Conservation (phyloP, 1,284 basidiomycete species). For the Golubevia pallescens region DNA sequence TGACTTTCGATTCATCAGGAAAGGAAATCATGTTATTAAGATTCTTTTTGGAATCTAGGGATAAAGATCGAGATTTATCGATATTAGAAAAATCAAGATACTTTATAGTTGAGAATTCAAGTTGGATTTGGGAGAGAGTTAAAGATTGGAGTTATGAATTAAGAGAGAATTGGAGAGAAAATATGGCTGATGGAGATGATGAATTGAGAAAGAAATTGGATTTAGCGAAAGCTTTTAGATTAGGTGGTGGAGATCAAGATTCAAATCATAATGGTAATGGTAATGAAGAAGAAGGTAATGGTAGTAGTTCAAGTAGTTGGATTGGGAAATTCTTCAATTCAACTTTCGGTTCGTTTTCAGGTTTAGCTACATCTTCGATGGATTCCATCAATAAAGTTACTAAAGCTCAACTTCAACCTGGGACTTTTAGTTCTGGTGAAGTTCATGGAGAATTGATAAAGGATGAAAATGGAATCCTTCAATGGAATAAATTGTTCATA, state of each 20-base stretch:
- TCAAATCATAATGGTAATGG: too few relatives aligned
- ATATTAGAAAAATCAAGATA: slow-evolving; percentile 30
- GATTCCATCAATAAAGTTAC: too few relatives aligned
- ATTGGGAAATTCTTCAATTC: not conserved
- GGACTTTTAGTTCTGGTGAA: slow-evolving; percentile 47
- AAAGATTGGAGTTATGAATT: not conserved
- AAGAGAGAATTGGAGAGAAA: not conserved
- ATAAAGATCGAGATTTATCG: slow-evolving; percentile 39
- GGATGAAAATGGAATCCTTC: slow-evolving; percentile 40
- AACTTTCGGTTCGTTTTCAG: too few relatives aligned
- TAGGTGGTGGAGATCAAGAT: too few relatives aligned
- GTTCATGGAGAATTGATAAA: slow-evolving; percentile 48
- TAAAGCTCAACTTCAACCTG: slow-evolving; percentile 18
- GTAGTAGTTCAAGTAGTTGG: not conserved
- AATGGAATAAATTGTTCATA: slow-evolving; percentile 41
- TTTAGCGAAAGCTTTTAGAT: not conserved
- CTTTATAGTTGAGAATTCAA: slow-evolving; percentile 25
- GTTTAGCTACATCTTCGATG: too few relatives aligned
- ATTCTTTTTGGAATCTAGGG: slow-evolving; percentile 42
- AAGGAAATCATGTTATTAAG: slow-evolving; percentile 41
- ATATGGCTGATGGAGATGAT: not conserved
- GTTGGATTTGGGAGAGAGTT: slow-evolving; percentile 31
- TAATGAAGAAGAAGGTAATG: not conserved
- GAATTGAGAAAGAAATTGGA: not conserved
- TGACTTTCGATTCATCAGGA: slow-evolving; percentile 14